These are phyloP conservation scores for Calonectria crousiana DNA, from an alignment of 2,329 filamentous ascomycete genomes.

Conservation along the genomic window DNA sequence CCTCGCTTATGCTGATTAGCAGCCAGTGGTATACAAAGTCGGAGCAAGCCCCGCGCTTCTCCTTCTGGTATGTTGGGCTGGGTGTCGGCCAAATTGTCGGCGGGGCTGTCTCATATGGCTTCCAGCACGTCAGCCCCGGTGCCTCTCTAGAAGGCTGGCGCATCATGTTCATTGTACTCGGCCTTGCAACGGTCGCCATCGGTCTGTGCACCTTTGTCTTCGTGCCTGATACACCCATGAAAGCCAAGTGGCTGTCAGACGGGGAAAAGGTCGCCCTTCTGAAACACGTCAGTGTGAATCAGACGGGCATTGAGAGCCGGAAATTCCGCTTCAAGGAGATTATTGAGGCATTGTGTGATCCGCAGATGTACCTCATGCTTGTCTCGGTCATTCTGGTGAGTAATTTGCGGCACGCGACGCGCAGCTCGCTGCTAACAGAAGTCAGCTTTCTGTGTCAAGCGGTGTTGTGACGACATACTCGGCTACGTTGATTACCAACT, in stretches of 20 bases:
- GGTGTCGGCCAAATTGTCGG: conserved; percentile 73
- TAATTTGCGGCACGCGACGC: background rate
- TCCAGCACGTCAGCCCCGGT: conserved; percentile 65
- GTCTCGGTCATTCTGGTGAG: conserved; percentile 62
- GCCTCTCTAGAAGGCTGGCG: conserved; percentile 73
- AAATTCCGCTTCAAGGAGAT: conserved; percentile 66
- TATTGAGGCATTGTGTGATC: conserved; percentile 63
- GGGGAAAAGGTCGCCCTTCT: conserved; percentile 63
- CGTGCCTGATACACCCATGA: conserved; percentile 59
- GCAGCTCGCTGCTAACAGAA: background rate
- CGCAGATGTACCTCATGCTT: conserved; percentile 64
- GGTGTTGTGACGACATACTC: conserved; percentile 69
- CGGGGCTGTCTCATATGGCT: conserved; percentile 72
- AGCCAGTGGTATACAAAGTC: conserved; percentile 73
- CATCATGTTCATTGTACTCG: conserved; percentile 78
- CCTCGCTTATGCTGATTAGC: conserved; percentile 71
- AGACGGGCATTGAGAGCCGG: conserved; percentile 68
- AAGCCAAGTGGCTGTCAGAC: conserved; percentile 59
- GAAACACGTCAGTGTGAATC: conserved; percentile 67
- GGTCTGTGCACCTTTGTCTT: conserved; percentile 49
- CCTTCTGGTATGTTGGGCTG: conserved; percentile 71
- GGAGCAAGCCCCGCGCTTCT: conserved; percentile 70
- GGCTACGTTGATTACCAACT: conserved; percentile 62
- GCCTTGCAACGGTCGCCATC: conserved; percentile 56
- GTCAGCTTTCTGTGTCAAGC: conserved; percentile 61